These are phyloP conservation scores for Pleurotus sapidus DNA, from an alignment of 768 basidiomycete genomes.

Conservation along the genomic window DNA sequence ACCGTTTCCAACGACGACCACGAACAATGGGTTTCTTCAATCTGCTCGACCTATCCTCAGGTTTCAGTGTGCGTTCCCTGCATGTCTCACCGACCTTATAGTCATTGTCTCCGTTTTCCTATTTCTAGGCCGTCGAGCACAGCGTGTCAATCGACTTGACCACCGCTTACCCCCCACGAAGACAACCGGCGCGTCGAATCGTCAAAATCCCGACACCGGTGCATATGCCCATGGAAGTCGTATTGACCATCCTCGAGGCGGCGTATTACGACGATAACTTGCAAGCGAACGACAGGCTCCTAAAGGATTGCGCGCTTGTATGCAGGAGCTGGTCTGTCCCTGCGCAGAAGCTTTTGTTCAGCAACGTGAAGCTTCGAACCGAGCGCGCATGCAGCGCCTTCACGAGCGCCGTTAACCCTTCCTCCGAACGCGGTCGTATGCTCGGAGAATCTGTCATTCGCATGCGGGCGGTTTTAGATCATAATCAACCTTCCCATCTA, in stretches of 20 bases:
- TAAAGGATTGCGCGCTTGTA: conserved; percentile 58
- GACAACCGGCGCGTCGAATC: conserved; percentile 12
- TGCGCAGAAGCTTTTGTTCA: conserved; percentile 66
- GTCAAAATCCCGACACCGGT: conserved; percentile 14
- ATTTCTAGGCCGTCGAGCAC: conserved; percentile 28
- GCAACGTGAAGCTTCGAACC: conserved; percentile 50
- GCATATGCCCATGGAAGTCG: conserved; percentile 60
- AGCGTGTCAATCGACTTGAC: conserved; percentile 38
- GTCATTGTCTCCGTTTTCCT: conserved; percentile 17
- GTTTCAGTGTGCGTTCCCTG: conserved; percentile 16
- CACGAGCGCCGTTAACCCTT: conserved; percentile 43
- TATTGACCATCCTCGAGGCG: conserved; percentile 60
- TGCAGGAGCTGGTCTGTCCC: conserved; percentile 64
- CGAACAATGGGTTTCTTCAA: conserved; percentile 27
- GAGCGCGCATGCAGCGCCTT: conserved; percentile 55
- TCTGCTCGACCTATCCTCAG: conserved; percentile 25
- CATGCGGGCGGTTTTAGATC: conserved; percentile 59
- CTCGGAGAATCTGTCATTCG: conserved; percentile 52
- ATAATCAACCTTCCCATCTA: conserved; percentile 62
- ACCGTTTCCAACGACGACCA: conserved; percentile 6
- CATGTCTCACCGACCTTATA: conserved; percentile 17
- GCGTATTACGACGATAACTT: conserved; percentile 39
- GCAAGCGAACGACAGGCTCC: conserved; percentile 35
- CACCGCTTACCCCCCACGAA: conserved; percentile 21
- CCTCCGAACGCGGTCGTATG: conserved; percentile 43